Evolutionary conservation across 208 protist species (phyloP), one percentile per base, ranked within the genome.

Genomic region (Acanthamoeba castellanii): DNA sequence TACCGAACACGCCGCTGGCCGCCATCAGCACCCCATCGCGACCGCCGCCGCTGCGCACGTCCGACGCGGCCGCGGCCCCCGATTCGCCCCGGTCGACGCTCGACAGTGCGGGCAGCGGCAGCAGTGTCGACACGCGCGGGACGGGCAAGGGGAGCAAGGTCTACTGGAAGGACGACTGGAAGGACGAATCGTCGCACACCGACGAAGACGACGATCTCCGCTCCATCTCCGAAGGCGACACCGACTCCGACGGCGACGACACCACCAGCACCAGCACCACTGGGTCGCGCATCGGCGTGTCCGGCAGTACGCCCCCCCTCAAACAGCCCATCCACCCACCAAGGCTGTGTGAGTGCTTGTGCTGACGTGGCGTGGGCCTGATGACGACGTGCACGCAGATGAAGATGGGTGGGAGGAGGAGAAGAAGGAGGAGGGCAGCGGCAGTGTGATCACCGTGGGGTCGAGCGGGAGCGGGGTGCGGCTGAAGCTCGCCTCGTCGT

Each of bases 121-220:
- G n/a, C 13, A n/a, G 11, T 5, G 34, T 22, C 68, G 68, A 13
- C 32, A 16, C 30, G 20, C 8, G 30, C 68, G 68, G 68, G 11
- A 76, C 6, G 30, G 14, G 34, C 32, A 25, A 30, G n/a, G 25
- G 30, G 30, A 22, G 32, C 34, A 76, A 76, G 18, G 68, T 76
- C 68, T 4, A 47, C 18, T 76, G 68, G 68, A 14, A n/a, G 30
- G 68, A 76, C 25, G 68, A 85, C 42, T 50, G 34, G 45, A 85
- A 57, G 72, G 72, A 82, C 18, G 45, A 85, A 6, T 11, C 14
- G 47, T 59, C 76, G 76, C 45, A 57, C 47, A 59, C 76, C 47
- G 76, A 85, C 76, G 76, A 85, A 42, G 76, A 85, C 22, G 76
- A 57, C 18, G 76, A 85, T 32, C 76, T 85, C 45, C 76, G 76